Conservation (phyloP, 305 asterid species). For the Striga hermonthica region DNA sequence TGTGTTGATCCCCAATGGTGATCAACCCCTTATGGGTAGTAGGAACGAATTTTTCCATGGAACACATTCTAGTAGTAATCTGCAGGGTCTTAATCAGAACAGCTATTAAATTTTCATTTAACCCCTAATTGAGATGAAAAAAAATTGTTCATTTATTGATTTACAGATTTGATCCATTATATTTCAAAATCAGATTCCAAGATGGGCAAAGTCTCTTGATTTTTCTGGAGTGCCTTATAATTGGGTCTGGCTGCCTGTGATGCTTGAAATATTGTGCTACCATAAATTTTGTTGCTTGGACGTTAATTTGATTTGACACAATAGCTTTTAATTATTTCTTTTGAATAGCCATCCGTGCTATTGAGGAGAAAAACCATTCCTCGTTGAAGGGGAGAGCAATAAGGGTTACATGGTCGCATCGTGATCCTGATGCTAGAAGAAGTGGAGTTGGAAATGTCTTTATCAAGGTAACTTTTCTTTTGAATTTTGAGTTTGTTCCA, state of each 20-base stretch:
- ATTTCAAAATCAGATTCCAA: slow-evolving; percentile 9
- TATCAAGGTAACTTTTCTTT: slow-evolving; percentile 57
- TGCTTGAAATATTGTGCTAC: slow-evolving; percentile 18
- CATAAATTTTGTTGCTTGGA: neutral
- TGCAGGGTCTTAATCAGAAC: neutral
- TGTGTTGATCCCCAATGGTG: no score
- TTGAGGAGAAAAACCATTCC: slow-evolving; percentile 67
- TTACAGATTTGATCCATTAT: slow-evolving; percentile 3
- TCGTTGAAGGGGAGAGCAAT: slow-evolving; percentile 58
- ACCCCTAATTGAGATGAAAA: slow-evolving; percentile 10
- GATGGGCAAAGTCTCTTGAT: slow-evolving; percentile 11
- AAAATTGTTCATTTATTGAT: slow-evolving; percentile 3
- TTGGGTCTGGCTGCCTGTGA: neutral
- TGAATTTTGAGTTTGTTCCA: slow-evolving; percentile 7
- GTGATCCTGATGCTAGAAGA: slow-evolving; percentile 73
- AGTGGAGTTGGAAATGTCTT: slow-evolving; percentile 87
- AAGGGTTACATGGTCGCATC: slow-evolving; percentile 85
- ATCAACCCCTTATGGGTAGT: no score
- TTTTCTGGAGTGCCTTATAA: slow-evolving; percentile 3
- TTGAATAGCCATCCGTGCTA: slow-evolving; percentile 52
- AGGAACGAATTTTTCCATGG: no score
- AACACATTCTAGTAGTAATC: no score
- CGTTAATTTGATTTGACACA: neutral
- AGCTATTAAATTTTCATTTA: neutral
- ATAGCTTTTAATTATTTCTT: neutral